Evolutionary conservation across 495 filamentous ascomycete species (phyloP), one percentile per base, ranked within the genome.

Genomic region (Talaromyces ruber): DNA sequence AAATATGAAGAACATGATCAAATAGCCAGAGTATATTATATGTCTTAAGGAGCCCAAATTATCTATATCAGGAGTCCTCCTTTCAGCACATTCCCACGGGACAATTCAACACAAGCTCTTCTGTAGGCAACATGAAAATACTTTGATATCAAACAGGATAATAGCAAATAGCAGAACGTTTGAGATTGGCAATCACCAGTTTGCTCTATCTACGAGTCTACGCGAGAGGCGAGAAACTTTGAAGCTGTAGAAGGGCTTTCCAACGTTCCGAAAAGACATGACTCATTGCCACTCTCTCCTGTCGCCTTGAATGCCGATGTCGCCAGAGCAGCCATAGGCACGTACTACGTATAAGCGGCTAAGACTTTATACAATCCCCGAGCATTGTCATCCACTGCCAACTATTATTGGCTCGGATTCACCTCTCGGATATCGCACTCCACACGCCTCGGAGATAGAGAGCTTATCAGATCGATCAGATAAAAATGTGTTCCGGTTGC

Each of bases 401-500:
- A 47, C 34, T 4, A 2, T 26, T 12, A 53, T 53, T 53, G 50
- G 50, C 24, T 22, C n/a, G 43, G 16, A 21, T 0, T 18, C 6
- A 7, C 5, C 3, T 6, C 43, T 53, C 50, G 50, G 50, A 53
- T 21, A 28, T 53, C 26, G 14, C 2, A 21, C 22, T 53, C 25
- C 50, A 4, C 25, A 21, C n/a, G 18, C 6, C 21, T 53, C 50
- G 50, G 22, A 25, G 50, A 12, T 28, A 21, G 43, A 21, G 21
- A 2, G 50, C 24, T 53, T 53, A 53, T 53, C 50, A 53, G 50
- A 53, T 53, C n/a, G 50, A 53, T 53, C 50, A 53, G 50, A 53
- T 53, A 53, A 53, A 12, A 53, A 14, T 24, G 25, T 14, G 12
- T 18, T 18, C 39, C 39, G 39, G n/a, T 56, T 32, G 28, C 24